These are phyloP conservation scores for Colletotrichum paranaense DNA, from an alignment of 2,329 filamentous ascomycete genomes.

Conservation along the genomic window DNA sequence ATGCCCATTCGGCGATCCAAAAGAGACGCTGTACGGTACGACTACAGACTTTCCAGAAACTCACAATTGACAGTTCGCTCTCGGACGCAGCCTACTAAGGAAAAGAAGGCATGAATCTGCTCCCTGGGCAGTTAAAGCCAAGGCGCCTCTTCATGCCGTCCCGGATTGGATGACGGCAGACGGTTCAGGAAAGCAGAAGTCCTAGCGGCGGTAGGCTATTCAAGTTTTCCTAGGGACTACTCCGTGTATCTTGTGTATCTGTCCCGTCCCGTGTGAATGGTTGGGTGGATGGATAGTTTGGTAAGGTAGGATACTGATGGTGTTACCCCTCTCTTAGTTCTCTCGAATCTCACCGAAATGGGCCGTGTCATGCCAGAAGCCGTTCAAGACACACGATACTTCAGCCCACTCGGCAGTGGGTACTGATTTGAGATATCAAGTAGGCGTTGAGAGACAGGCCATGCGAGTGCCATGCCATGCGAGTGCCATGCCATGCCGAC, in stretches of 20 bases:
- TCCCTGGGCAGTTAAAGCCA: not conserved
- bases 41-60: not conserved
- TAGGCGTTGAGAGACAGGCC: not conserved
- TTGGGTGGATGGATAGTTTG: not conserved
- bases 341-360: not conserved
- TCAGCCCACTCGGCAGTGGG: not conserved
- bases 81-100: not conserved
- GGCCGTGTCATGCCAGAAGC: not conserved
- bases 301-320: not conserved
- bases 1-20: constrained; percentile 3
- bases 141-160: not conserved
- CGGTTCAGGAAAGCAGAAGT: not conserved
- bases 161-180: constrained; percentile 1
- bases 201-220: not conserved
- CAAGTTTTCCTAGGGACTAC: too few relatives aligned
- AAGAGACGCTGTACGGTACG: not conserved
- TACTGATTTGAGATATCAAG: not conserved
- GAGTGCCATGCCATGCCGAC: not conserved
- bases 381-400: not conserved
- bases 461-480: not conserved
- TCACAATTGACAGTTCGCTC: too few relatives aligned
- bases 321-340: not conserved
- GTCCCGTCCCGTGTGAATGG: not conserved
- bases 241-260: not conserved
- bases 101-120: not conserved